Base-by-base conservation (phyloP, 2,329 filamentous ascomycete species). In the Chaetomium olivaceum region DNA sequence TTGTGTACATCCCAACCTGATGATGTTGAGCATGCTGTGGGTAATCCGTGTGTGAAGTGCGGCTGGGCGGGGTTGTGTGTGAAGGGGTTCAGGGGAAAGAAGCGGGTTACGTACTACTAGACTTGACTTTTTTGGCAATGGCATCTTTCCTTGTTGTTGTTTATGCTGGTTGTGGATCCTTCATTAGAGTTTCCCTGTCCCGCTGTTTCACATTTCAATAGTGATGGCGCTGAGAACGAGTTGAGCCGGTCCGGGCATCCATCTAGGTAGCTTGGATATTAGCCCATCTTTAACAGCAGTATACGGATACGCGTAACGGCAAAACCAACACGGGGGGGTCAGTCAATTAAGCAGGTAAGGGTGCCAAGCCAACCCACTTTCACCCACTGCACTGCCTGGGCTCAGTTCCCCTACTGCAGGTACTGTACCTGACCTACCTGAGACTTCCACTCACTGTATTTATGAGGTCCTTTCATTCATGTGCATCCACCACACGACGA, bases 1-100 rank as follows among this genome's bases (percentile, higher is more conserved):
- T 48, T 48, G 46, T 48, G 46, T 48, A 48, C 46, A 48, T 48
- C n/a, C 46, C 46, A 48, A 48, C 46, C 46, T 48, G 46, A 48
- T 48, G 46, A 48, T 48, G 46, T 8, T 48, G 46, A 4, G 46
- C 46, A 48, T 48, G 46, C n/a, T 48, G 46, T 48, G n/a, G 46
- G 46, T 48, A 23, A 48, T 48, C 46, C 21, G n/a, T 48, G 46
- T 48, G 46, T 21, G 46, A n/a, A 43, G 46, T 43, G 39, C n/a
- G 39, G 39, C 14, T 43, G 39, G 39, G 4, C 6, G n/a, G n/a
- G 46, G 21, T 9, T 21, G 46, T 9, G 9, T 48, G 46, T 21
- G 46, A 23, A 7, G 46, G 43, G 46, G 19, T 39, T 43, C 16
- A 48, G 46, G 46, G 43, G 46, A 12, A 48, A 48, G 46, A 48